A percentile compares a stretch with the other conserved stretches of the same genome.
These are phyloP conservation scores for Alternaria triticina DNA, from an alignment of 2,329 filamentous ascomycete genomes.

Conservation along the genomic window DNA sequence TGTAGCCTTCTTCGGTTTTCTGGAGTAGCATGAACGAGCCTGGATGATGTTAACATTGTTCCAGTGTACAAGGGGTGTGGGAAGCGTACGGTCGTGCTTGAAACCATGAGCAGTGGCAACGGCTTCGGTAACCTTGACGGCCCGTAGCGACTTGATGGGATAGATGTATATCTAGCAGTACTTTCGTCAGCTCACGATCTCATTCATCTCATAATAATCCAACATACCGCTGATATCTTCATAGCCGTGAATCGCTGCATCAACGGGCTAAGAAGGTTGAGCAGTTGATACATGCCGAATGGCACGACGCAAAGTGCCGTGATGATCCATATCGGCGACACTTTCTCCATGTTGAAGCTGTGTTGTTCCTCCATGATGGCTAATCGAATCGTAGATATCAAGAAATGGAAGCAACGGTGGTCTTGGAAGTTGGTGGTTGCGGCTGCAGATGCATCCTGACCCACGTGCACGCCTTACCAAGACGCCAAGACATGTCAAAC, in stretches of 20 bases:
- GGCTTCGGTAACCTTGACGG: constrained; percentile 46
- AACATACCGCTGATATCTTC: constrained; percentile 42
- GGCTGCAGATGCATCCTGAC: neutral
- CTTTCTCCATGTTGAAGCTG: constrained; percentile 25
- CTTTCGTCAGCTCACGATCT: neutral
- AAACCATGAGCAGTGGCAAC: constrained; percentile 54
- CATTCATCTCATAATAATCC: neutral
- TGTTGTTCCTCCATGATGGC: constrained; percentile 9
- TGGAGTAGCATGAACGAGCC: constrained; percentile 51
- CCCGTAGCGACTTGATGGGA: constrained; percentile 56
- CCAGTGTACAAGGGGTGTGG: neutral
- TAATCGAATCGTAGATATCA: neutral
- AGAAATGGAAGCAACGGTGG: neutral
- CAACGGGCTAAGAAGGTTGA: constrained; percentile 29
- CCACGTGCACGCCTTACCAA: constrained; percentile 3
- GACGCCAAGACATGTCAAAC: neutral
- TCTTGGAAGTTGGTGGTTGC: neutral
- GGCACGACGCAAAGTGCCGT: constrained; percentile 29
- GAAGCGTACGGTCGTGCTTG: constrained; percentile 49
- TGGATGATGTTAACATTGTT: neutral
- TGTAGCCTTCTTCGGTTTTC: constrained; percentile 41
- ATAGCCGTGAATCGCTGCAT: constrained; percentile 33
- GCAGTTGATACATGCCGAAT: constrained; percentile 24
- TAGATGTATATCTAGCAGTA: constrained; percentile 52
- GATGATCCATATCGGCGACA: constrained; percentile 27